Conservation (phyloP, 192 early-diverging fungal genomes). For the Kickxella alabastrina region DNA sequence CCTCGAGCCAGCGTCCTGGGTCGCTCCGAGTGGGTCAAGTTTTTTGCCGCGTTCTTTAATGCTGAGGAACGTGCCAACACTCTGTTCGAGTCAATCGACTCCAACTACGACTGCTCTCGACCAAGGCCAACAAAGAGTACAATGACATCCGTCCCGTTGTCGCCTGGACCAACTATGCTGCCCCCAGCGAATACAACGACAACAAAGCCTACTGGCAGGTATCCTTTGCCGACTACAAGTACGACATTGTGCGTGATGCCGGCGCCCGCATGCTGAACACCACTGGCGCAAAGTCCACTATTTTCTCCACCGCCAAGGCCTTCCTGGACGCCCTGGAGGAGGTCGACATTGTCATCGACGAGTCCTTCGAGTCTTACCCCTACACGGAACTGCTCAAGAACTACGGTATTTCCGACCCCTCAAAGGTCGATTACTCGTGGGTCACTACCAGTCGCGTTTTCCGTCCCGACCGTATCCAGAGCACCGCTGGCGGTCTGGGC, state of each 20-base stretch:
- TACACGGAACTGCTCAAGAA: slow-evolving; percentile 54
- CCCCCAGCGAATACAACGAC: slow-evolving; percentile 61
- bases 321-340: slow-evolving; percentile 55
- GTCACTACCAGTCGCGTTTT: slow-evolving; percentile 58
- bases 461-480: slow-evolving; percentile 66
- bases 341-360: slow-evolving; percentile 69
- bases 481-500: slow-evolving; percentile 58
- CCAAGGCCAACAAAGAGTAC: slow-evolving; percentile 44
- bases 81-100: slow-evolving; percentile 32
- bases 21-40: slow-evolving; percentile 56
- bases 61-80: slow-evolving; percentile 51
- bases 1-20: slow-evolving; percentile 37
- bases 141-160: slow-evolving; percentile 50
- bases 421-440: slow-evolving; percentile 56
- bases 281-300: slow-evolving; percentile 29
- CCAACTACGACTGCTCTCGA: slow-evolving; percentile 45
- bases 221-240: slow-evolving; percentile 57
- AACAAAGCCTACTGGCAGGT: slow-evolving; percentile 65
- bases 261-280: slow-evolving; percentile 60
- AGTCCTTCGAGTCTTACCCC: slow-evolving; percentile 54
- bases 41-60: slow-evolving; percentile 50
- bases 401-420: slow-evolving; percentile 52
- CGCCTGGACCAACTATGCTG: slow-evolving; percentile 61
- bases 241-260: slow-evolving; percentile 59
- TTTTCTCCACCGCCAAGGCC: slow-evolving; percentile 34